Base-by-base conservation (phyloP, 2,329 filamentous ascomycete species). In the Penicillium sp. region DNA sequence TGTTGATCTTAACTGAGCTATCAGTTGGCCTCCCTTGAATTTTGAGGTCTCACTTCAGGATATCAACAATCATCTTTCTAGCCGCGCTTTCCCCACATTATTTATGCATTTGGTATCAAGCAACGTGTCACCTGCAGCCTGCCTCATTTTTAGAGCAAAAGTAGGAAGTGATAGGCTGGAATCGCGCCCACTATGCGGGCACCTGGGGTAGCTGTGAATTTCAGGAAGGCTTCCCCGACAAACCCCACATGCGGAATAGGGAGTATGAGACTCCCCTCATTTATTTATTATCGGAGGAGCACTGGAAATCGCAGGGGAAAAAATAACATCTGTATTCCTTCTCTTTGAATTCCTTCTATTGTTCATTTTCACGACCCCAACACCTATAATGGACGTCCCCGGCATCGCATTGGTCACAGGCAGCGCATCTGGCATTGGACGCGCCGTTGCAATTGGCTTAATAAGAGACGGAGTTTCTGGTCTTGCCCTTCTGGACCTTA, bases 141-240 rank as follows among this genome's bases (percentile, higher is more conserved):
- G 10, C 10, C 16, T 31, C n/a, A n/a, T 19, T 31, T 31, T 13
- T 6, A 29, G 40, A 11, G 40, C 18, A 29, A 19, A 14, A 45
- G 26, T 36, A 53, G 19, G 13, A 13, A 3, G 18, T 28, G 39
- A 43, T 31, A 33, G 26, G 42, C 26, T 24, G 14, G 3, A 3
- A 10, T 6, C 13, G 5, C 16, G 39, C 39, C 39, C 14, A 43
- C 26, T 31, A 14, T 9, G 24, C 10, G 24, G 24, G 24, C 24
- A 28, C 24, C 5, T 28, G 24, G 24, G 18, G 24, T 9, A 14
- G 18, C 42, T 23, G 26, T n/a, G 23, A 29, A n/a, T 31, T 49
- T 58, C n/a, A 60, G 59, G 59, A 45, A 61, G 47, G 56, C 58
- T 48, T 61, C 57, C 59, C 36, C 59, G 59, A 58, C 55, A 45